A percentile compares a stretch with the other conserved stretches of the same genome.
Evolutionary conservation across 495 filamentous ascomycete genomes (phyloP).

Genomic region (Cryomyces antarcticus): DNA sequence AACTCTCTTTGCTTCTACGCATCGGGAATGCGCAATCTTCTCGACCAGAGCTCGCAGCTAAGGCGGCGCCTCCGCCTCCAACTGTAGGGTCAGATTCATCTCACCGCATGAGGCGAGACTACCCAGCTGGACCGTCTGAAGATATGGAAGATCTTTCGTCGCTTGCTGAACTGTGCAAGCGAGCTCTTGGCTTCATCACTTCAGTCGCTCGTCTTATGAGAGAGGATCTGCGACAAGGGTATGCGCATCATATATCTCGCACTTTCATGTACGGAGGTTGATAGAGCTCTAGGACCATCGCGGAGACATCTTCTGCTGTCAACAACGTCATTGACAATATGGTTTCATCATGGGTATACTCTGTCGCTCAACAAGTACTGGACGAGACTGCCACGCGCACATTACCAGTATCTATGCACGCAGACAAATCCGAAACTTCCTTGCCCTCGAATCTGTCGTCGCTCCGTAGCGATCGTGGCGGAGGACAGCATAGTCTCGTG

Average conservation of each 20-base stretch:
- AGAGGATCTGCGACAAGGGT: slow-evolving; percentile 39
- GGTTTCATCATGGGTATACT: slow-evolving; percentile 68
- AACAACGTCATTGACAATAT: slow-evolving; percentile 53
- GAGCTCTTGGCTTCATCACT: slow-evolving; percentile 63
- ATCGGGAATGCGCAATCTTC: slow-evolving; percentile 40
- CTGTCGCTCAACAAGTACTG: slow-evolving; percentile 56
- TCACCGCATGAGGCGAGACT: too few relatives aligned
- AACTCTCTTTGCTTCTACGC: slow-evolving; percentile 64
- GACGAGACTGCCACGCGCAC: slow-evolving; percentile 44
- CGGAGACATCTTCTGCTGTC: not conserved
- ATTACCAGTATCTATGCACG: slow-evolving; percentile 2
- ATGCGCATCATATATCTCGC: not conserved
- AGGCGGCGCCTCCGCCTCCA: not conserved
- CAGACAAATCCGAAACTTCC: not conserved
- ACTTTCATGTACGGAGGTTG: not conserved
- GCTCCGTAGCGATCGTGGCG: too few relatives aligned
- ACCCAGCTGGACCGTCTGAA: not conserved
- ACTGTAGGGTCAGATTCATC: too few relatives aligned
- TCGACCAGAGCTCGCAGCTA: slow-evolving; percentile 7
- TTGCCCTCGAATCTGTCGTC: not conserved
- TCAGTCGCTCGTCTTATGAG: slow-evolving; percentile 57
- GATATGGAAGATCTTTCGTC: slow-evolving; percentile 45
- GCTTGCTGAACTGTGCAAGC: slow-evolving; percentile 59
- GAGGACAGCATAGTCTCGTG: not conserved
- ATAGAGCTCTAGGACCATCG: not conserved